Conservation (phyloP, 805 yeast species). For the Priceomyces haplophilus region DNA sequence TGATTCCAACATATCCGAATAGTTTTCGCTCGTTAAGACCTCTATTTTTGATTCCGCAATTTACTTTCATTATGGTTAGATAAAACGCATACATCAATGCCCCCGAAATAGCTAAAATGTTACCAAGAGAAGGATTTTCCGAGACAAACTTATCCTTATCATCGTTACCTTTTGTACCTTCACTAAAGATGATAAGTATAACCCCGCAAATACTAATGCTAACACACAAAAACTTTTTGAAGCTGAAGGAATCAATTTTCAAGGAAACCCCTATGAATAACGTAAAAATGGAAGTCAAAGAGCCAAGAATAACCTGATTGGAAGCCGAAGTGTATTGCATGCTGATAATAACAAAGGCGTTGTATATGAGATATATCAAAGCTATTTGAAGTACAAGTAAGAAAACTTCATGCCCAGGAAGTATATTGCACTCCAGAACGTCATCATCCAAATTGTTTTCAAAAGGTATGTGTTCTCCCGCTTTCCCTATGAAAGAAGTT, state of each 20-base stretch:
- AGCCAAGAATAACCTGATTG: slow-evolving; percentile 49
- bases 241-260: slow-evolving; percentile 41
- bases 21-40: slow-evolving; percentile 46
- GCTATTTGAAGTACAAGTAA: slow-evolving; percentile 39
- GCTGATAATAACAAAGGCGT: slow-evolving; percentile 39
- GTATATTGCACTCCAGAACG: slow-evolving; percentile 10
- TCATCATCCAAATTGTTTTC: slow-evolving; percentile 4
- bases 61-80: slow-evolving; percentile 40
- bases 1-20: slow-evolving; percentile 47
- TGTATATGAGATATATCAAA: slow-evolving; percentile 40
- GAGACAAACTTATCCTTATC: slow-evolving; percentile 20
- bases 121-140: slow-evolving; percentile 43
- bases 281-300: slow-evolving; percentile 52
- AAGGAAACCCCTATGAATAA: slow-evolving; percentile 40
- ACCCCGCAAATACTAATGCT: slow-evolving; percentile 47
- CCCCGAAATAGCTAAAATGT: slow-evolving; percentile 42
- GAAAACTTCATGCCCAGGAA: slow-evolving; percentile 29
- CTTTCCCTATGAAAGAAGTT: background rate
- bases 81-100: slow-evolving; percentile 48
- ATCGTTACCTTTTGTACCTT: slow-evolving; percentile 15
- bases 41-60: slow-evolving; percentile 42
- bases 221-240: slow-evolving; percentile 42
- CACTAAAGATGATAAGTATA: slow-evolving; percentile 40
- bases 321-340: slow-evolving; percentile 52
- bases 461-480: background rate